These are phyloP conservation scores for Ananas comosus DNA, from an alignment of 176 grass and related monocot species.

Conservation along the genomic window DNA sequence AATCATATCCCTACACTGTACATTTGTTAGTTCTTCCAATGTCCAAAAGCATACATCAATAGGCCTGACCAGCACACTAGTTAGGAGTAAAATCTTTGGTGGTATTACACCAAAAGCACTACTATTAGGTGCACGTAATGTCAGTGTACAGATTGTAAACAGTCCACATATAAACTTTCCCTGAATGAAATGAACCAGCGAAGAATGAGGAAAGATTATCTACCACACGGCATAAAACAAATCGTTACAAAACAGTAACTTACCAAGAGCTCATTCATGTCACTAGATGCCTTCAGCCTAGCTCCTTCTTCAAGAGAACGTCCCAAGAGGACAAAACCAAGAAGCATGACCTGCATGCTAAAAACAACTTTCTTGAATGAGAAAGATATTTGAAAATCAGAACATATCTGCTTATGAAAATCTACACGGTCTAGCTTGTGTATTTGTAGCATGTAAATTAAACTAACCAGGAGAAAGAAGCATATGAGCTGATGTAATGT, in stretches of 20 bases:
- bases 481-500: no score
- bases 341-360: constrained; percentile 99
- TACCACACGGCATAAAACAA: not conserved
- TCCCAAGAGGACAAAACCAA: constrained; percentile 98
- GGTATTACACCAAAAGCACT: no score
- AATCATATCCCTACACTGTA: no score
- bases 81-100: no score
- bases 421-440: no score
- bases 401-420: not conserved
- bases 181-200: not conserved
- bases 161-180: not conserved
- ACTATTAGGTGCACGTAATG: no score
- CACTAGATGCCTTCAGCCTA: constrained; percentile 86
- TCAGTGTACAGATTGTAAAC: no score
- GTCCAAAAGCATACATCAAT: no score
- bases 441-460: no score
- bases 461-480: no score
- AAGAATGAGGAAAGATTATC: not conserved
- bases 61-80: no score
- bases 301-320: constrained; percentile 98
- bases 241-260: constrained; percentile 26
- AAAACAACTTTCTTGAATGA: constrained; percentile 57
- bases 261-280: constrained; percentile 97
- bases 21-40: no score
- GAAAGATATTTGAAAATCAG: constrained; percentile 3